These are phyloP conservation scores for Macrolepiota dolichaula DNA, from an alignment of 768 basidiomycete species.

Conservation along the genomic window DNA sequence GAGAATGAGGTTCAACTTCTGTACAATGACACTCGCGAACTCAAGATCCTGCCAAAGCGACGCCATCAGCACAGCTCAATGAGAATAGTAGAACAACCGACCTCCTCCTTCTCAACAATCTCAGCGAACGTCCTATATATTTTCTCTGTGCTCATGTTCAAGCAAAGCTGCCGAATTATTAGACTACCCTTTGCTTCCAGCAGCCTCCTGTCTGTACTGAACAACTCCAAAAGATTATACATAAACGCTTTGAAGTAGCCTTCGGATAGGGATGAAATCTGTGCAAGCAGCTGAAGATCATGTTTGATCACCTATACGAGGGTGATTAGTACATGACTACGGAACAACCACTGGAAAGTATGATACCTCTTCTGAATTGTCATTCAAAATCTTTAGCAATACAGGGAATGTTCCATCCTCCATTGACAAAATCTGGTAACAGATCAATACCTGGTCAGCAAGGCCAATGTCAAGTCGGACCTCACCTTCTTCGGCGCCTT, in stretches of 20 bases:
- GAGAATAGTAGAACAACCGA: slow-evolving; percentile 27
- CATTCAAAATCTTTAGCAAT: slow-evolving; percentile 91
- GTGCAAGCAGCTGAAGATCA: slow-evolving; percentile 91
- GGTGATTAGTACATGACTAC: slow-evolving; percentile 5
- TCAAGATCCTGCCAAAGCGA: slow-evolving; percentile 73
- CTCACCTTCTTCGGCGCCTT: slow-evolving; percentile 92
- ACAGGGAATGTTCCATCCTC: slow-evolving; percentile 98
- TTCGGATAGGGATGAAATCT: slow-evolving; percentile 94
- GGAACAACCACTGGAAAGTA: neutral
- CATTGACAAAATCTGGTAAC: slow-evolving; percentile 80
- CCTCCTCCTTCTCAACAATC: slow-evolving; percentile 97
- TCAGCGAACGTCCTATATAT: slow-evolving; percentile 97
- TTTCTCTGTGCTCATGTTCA: slow-evolving; percentile 91
- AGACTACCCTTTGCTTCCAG: slow-evolving; percentile 91
- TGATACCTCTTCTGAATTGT: slow-evolving; percentile 88
- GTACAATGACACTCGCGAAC: slow-evolving; percentile 96
- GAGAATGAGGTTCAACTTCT: slow-evolving; percentile 94
- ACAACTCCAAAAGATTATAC: slow-evolving; percentile 90
- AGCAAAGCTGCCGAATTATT: slow-evolving; percentile 91
- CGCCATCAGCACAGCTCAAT: neutral
- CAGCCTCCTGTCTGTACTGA: slow-evolving; percentile 89
- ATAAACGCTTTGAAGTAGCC: slow-evolving; percentile 95
- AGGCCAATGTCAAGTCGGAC: neutral
- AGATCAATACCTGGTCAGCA: neutral
- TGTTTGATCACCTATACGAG: slow-evolving; percentile 82